Conservation (phyloP, 768 basidiomycete genomes). For the Tricholoma sp. region DNA sequence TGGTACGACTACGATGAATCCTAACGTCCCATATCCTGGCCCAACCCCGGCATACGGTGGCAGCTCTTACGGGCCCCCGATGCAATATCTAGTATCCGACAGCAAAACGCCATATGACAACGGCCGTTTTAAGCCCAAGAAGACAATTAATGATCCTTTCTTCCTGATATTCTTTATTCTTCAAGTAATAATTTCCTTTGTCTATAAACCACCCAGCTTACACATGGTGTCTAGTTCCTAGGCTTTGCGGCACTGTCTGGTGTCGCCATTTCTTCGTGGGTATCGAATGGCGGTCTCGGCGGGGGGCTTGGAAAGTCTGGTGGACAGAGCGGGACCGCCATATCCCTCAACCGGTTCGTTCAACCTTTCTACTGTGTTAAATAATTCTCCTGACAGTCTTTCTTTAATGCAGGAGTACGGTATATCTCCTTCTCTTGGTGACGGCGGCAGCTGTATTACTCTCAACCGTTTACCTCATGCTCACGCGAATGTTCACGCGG, state of each 20-base stretch:
- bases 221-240: slow-evolving; percentile 39
- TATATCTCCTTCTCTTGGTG: slow-evolving; percentile 71
- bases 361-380: neutral
- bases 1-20: neutral
- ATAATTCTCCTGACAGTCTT: neutral
- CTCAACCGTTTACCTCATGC: slow-evolving; percentile 61
- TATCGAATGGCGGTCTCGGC: slow-evolving; percentile 59
- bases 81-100: slow-evolving; percentile 18
- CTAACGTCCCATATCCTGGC: slow-evolving; percentile 27
- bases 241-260: slow-evolving; percentile 69
- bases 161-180: slow-evolving; percentile 70
- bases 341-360: slow-evolving; percentile 64
- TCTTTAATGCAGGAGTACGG: slow-evolving; percentile 52
- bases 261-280: slow-evolving; percentile 58
- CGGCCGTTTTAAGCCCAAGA: slow-evolving; percentile 65
- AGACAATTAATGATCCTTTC: slow-evolving; percentile 65
- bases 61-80: slow-evolving; percentile 19
- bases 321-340: slow-evolving; percentile 44
- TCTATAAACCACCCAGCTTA: neutral
- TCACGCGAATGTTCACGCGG: slow-evolving; percentile 68
- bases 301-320: slow-evolving; percentile 68
- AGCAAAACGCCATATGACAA: slow-evolving; percentile 55
- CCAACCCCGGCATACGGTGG: slow-evolving; percentile 33
- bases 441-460: slow-evolving; percentile 64
- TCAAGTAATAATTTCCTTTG: slow-evolving; percentile 36